Conservation (phyloP, 257 asterid species). For the Nicotiana tabacum region DNA sequence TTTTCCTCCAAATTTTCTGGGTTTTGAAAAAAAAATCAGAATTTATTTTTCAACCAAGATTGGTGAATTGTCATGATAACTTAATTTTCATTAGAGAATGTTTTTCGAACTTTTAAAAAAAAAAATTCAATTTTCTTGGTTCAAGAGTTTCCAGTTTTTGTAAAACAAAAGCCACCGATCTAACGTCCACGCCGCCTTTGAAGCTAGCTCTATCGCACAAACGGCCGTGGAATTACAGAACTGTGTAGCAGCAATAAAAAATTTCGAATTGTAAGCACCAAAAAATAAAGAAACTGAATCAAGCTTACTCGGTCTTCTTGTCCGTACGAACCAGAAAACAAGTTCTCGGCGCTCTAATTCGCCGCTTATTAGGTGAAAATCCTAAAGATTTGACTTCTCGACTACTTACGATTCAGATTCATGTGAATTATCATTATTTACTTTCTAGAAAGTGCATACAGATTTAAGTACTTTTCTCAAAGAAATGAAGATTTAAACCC, state of each 20-base stretch:
- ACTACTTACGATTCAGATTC: background rate
- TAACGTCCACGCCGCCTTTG: background rate
- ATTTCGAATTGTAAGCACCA: background rate
- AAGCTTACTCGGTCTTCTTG: background rate
- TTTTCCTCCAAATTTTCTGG: no score
- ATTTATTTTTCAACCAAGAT: no score
- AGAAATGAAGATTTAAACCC: slow-evolving; percentile 1
- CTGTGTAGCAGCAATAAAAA: background rate
- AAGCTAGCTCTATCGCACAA: background rate
- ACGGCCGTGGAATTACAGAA: background rate
- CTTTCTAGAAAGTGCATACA: background rate
- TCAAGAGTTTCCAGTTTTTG: background rate
- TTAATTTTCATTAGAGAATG: no score
- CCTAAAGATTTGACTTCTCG: no score
- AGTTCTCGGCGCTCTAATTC: background rate
- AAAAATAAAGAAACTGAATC: background rate
- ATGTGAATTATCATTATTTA: background rate
- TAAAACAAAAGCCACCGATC: background rate
- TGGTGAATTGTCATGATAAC: no score
- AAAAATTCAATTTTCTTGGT: no score
- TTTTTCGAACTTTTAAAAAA: no score
- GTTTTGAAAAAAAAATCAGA: no score
- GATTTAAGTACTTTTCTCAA: background rate
- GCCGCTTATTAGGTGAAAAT: background rate
- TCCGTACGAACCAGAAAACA: background rate